Evolutionary conservation across 2,329 filamentous ascomycete genomes (phyloP).

Genomic region (Atkinsonella texensis): DNA sequence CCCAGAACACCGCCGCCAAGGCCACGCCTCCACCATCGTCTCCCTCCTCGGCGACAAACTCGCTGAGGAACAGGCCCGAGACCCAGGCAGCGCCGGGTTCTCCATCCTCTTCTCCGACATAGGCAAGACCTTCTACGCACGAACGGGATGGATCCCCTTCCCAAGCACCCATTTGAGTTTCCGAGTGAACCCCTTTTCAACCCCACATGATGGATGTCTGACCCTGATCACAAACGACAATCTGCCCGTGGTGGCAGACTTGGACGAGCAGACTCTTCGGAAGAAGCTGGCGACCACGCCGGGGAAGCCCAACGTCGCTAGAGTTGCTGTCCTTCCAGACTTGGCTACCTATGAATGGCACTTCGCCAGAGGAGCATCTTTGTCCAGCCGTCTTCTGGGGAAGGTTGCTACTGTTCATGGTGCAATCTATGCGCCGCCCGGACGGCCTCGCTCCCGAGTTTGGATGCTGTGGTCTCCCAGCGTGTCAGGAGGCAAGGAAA

Average conservation of each 20-base stretch:
- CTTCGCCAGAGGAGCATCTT: conserved; percentile 68
- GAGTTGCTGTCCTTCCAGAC: conserved; percentile 22
- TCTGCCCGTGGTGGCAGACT: conserved; percentile 46
- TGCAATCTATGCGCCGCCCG: conserved; percentile 45
- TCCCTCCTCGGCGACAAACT: conserved; percentile 43
- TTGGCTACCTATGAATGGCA: conserved; percentile 38
- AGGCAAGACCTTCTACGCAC: conserved; percentile 69
- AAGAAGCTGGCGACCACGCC: conserved; percentile 29
- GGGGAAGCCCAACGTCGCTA: conserved; percentile 14
- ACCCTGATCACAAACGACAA: conserved; percentile 44
- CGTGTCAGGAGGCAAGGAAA: conserved; percentile 45
- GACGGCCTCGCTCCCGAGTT: conserved; percentile 39
- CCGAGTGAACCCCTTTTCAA: conserved; percentile 15
- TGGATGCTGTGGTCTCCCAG: conserved; percentile 65
- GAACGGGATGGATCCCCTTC: conserved; percentile 65
- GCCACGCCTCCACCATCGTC: conserved; percentile 72
- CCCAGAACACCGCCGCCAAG: conserved; percentile 51
- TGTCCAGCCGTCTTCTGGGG: conserved; percentile 51
- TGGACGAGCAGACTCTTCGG: conserved; percentile 53
- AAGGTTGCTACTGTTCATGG: conserved; percentile 51
- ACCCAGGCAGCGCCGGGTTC: conserved; percentile 38
- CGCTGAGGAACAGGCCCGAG: conserved; percentile 13
- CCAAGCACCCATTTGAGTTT: conserved; percentile 62
- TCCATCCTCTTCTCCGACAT: conserved; percentile 81
- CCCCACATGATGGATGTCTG: conserved; percentile 15